Conservation (phyloP, 2,329 filamentous ascomycete species). For the Fusarium keratoplasticum region DNA sequence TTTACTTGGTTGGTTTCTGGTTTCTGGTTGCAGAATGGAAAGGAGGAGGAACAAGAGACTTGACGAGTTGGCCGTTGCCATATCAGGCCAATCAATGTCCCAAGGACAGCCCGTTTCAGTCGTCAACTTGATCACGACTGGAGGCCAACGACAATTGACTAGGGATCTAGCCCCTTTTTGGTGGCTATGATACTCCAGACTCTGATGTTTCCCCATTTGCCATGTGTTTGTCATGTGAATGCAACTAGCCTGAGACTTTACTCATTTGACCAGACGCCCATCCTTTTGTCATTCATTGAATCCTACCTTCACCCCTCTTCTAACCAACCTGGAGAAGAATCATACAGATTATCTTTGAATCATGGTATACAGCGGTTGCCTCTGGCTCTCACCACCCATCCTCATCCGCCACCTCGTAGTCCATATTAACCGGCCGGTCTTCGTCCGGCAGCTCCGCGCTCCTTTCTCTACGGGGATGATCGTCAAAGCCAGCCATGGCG, state of each 20-base stretch:
- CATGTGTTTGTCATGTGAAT: neutral
- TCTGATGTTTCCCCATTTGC: neutral
- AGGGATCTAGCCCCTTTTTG: slow-evolving; percentile 26
- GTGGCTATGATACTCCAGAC: slow-evolving; percentile 22
- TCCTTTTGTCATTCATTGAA: neutral
- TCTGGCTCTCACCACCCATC: slow-evolving; percentile 55
- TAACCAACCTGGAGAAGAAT: neutral
- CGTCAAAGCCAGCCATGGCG: slow-evolving; percentile 41
- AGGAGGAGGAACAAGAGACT: slow-evolving; percentile 4
- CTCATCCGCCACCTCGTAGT: slow-evolving; percentile 66
- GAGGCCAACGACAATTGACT: slow-evolving; percentile 25
- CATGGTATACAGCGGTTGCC: neutral
- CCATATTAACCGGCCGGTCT: slow-evolving; percentile 57
- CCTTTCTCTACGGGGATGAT: slow-evolving; percentile 23
- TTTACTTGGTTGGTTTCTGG: neutral
- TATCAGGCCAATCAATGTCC: neutral
- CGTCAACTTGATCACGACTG: neutral
- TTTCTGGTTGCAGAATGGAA: slow-evolving; percentile 8
- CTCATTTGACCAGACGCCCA: neutral
- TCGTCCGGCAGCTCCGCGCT: slow-evolving; percentile 40
- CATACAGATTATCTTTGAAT: neutral
- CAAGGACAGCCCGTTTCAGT: neutral
- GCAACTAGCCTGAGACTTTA: neutral
- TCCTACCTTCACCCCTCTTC: neutral
- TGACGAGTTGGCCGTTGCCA: slow-evolving; percentile 1